phyloP scores from a whole-genome alignment of 768 basidiomycete genomes.

The Termitomyces sp. region DNA sequence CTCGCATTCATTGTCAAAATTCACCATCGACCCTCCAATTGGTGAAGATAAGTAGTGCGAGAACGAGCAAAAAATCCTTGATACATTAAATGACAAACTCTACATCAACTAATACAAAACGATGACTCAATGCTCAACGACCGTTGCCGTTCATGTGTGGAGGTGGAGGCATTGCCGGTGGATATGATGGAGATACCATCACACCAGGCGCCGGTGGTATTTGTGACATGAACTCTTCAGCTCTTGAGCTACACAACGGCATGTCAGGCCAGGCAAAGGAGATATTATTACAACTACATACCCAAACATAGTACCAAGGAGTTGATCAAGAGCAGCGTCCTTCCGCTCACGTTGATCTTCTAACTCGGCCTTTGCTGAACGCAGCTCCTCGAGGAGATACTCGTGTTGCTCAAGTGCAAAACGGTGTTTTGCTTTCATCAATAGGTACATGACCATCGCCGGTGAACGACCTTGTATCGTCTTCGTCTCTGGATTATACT shows the following conservation, averaged over 20 bases:
- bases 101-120: neutral
- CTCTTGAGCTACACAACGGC: slow-evolving; percentile 14
- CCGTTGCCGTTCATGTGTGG: slow-evolving; percentile 9
- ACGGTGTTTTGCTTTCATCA: slow-evolving; percentile 73
- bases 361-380: slow-evolving; percentile 47
- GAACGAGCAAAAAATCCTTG: neutral
- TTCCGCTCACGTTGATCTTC: slow-evolving; percentile 54
- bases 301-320: slow-evolving; percentile 51
- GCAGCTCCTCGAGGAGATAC: slow-evolving; percentile 61
- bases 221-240: slow-evolving; percentile 22
- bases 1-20: neutral
- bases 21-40: neutral
- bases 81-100: neutral
- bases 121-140: neutral
- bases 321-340: slow-evolving; percentile 54
- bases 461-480: slow-evolving; percentile 70
- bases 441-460: slow-evolving; percentile 65
- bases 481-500: slow-evolving; percentile 54
- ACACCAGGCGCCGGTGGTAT: slow-evolving; percentile 14
- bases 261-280: neutral
- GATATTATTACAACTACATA: slow-evolving; percentile 22
- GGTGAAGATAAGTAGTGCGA: neutral
- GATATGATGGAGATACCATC: slow-evolving; percentile 7
- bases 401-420: slow-evolving; percentile 70
- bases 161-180: neutral